Evolutionary conservation across 176 grass and related monocot species (phyloP), one percentile per base, ranked within the genome.

Genomic region (Ensete ventricosum): DNA sequence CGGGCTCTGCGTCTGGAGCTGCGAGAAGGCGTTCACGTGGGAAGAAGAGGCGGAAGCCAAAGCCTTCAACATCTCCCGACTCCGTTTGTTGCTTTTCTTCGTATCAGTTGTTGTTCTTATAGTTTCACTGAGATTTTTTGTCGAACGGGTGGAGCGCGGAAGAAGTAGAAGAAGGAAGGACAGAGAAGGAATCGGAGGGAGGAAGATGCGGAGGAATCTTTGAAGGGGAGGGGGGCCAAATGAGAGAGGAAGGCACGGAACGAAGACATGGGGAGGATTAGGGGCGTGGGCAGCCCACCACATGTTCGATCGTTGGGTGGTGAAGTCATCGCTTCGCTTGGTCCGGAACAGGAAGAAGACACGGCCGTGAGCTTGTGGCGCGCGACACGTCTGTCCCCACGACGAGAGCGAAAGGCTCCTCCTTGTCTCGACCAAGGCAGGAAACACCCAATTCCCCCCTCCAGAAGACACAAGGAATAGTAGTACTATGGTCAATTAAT

Each of bases 111-210:
- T 8, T 21, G 71, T 69, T 75, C 76, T 86, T 75, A 82, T 84
- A 86, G 55, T 60, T 53, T 34, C 34, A 34, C 80, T 23, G 59
- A 82, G 89, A 85, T 85, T 81, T 96, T 96, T 87, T 55, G 85
- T 83, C 83, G 85, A 92, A 90, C 81, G 76, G 87, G 71, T 88
- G 81, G 83, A 74, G 73, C 62, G 62, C 67, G 67, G 67, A 70
- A 70, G 67, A 48, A 21, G 19, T 55, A 66, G 63, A 67, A 29
- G 62, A 75, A 62, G 72, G 13, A 67, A 24, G 24, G 4, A 43
- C 34, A 43, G 34, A 64, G 64, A 29, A 70, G 25, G 49, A 25
- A 66, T n/a, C 50, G 3, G n/a, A 74, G 43, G 7, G 12, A 53
- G 62, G n/a, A 62, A 17, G 50, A 29, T 71, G 7, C 43, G 14